phyloP scores from a whole-genome alignment of 2,329 filamentous ascomycete species.

The Gliomastix tumulicola region DNA sequence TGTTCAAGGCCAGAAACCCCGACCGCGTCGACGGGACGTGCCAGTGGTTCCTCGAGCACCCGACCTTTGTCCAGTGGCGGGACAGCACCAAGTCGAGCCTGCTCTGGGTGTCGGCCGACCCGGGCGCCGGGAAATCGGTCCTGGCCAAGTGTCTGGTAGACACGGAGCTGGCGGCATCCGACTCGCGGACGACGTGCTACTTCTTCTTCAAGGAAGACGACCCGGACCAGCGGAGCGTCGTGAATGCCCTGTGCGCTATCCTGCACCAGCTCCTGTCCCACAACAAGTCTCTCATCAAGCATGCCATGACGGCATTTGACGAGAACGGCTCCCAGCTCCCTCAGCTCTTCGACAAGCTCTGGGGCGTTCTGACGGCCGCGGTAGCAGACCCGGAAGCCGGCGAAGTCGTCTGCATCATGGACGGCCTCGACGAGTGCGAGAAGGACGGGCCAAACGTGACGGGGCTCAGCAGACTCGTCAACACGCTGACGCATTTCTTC shows the following conservation, averaged over 20 bases:
- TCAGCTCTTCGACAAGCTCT: constrained; percentile 3
- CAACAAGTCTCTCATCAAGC: constrained; percentile 13
- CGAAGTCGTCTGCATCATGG: constrained; percentile 4
- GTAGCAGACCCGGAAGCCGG: constrained; percentile 1
- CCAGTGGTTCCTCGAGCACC: constrained; percentile 20
- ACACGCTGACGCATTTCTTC: constrained; percentile 4
- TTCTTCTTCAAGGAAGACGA: constrained; percentile 34
- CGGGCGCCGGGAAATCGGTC: constrained; percentile 36
- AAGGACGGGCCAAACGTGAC: too few species aligned
- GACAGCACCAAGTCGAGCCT: constrained; percentile 12
- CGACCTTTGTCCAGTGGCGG: constrained; percentile 16
- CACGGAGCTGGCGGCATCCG: constrained; percentile 9
- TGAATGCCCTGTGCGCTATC: constrained; percentile 21
- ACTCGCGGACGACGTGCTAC: constrained; percentile 21
- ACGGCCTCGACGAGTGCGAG: constrained; percentile 7
- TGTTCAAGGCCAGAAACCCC: too few species aligned
- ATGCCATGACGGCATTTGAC: constrained; percentile 8
- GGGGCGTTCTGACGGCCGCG: constrained; percentile 4
- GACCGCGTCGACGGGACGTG: constrained; percentile 19
- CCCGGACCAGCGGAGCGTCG: constrained; percentile 15
- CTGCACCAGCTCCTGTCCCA: constrained; percentile 26
- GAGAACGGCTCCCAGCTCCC: constrained; percentile 11
- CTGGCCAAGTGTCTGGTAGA: constrained; percentile 27
- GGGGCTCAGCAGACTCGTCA: too few species aligned
- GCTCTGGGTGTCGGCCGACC: constrained; percentile 32